These are phyloP conservation scores for Populus hybrid DNA, from an alignment of 441 rosid genomes.

Conservation along the genomic window DNA sequence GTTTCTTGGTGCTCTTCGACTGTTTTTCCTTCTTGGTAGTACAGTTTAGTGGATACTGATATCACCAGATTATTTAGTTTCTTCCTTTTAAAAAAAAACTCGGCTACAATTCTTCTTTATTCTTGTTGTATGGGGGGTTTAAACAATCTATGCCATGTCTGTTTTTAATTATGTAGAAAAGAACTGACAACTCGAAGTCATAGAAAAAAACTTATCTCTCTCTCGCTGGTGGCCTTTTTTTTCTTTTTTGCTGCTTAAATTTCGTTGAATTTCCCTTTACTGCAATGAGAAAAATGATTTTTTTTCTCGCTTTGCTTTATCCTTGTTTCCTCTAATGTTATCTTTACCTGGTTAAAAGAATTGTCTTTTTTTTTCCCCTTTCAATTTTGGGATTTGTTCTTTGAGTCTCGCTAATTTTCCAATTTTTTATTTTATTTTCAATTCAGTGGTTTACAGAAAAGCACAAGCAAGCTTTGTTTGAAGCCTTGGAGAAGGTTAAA, in stretches of 20 bases:
- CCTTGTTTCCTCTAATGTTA: too few relatives aligned
- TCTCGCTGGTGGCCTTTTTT: not conserved
- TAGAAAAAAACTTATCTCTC: not conserved
- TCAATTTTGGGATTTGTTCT: not conserved
- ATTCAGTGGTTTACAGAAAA: conserved; percentile 71
- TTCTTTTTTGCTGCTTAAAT: too few relatives aligned
- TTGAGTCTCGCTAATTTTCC: not conserved
- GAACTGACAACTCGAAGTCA: not conserved
- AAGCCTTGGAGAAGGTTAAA: conserved; percentile 91
- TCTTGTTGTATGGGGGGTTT: not conserved
- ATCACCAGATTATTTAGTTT: not conserved
- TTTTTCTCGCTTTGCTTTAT: too few relatives aligned
- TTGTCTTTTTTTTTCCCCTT: not conserved
- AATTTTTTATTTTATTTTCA: not conserved
- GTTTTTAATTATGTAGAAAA: not conserved
- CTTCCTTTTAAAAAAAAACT: not conserved
- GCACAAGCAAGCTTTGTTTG: conserved; percentile 77
- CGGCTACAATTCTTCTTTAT: not conserved
- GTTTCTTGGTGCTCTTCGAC: not conserved
- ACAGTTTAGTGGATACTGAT: not conserved
- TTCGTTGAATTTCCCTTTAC: too few relatives aligned
- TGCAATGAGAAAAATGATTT: too few relatives aligned
- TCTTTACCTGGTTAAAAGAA: not conserved
- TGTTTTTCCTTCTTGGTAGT: not conserved
- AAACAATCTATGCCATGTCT: not conserved